Evolutionary conservation across 352 stramenopile species (phyloP).

Genomic region (Pythium phragmiticola): DNA sequence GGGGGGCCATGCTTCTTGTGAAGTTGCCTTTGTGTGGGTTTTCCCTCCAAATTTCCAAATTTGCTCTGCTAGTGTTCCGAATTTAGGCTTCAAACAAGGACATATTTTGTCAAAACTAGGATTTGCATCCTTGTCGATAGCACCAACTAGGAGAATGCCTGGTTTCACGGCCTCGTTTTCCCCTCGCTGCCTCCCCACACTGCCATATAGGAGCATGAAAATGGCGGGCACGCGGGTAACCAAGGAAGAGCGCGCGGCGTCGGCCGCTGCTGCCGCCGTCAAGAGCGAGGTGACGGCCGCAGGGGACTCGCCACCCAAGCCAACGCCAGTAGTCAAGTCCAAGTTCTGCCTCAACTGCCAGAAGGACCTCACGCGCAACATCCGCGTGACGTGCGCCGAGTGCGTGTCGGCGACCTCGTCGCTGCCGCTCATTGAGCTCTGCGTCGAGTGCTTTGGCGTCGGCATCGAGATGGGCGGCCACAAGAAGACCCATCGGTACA

Average conservation of each 20-base stretch:
- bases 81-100: background rate
- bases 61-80: background rate
- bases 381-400: constrained; percentile 83
- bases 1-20: background rate
- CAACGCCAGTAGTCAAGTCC: constrained; percentile 41
- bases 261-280: background rate
- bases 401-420: constrained; percentile 37
- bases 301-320: constrained; percentile 7
- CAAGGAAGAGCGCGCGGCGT: constrained; percentile 2
- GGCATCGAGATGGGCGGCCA: constrained; percentile 75
- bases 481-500: constrained; percentile 82
- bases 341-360: constrained; percentile 87
- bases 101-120: background rate
- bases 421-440: constrained; percentile 83
- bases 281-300: constrained; percentile 7
- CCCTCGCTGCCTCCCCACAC: constrained; percentile 1
- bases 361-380: constrained; percentile 82
- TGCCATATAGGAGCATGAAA: constrained; percentile 6
- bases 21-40: background rate
- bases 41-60: background rate
- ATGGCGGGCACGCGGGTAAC: constrained; percentile 16
- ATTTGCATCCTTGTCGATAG: background rate
- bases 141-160: constrained; percentile 4
- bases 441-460: constrained; percentile 94
- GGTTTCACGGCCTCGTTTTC: background rate